phyloP scores from a whole-genome alignment of 2,329 filamentous ascomycete genomes.

The Shiraia bambusicola region DNA sequence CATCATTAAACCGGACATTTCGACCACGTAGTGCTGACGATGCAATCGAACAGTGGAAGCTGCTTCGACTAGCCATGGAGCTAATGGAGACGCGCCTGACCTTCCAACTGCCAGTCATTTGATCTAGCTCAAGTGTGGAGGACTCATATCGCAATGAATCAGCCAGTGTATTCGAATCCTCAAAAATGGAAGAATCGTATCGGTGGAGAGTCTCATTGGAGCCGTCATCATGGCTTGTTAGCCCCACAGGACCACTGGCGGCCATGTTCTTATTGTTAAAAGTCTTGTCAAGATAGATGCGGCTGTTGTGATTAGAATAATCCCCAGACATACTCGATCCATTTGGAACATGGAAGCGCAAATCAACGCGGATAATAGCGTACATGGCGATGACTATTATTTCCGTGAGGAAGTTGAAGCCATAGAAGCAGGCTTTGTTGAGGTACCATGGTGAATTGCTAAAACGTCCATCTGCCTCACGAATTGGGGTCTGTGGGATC shows the following conservation, averaged over 20 bases:
- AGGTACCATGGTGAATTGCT: conserved; percentile 64
- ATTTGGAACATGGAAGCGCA: conserved; percentile 74
- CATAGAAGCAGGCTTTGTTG: conserved; percentile 72
- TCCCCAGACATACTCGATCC: conserved; percentile 56
- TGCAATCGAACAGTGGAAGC: conserved; percentile 12
- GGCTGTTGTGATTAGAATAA: conserved; percentile 25
- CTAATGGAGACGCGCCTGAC: conserved; percentile 30
- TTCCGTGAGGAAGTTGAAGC: conserved; percentile 77
- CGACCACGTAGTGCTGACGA: conserved; percentile 20
- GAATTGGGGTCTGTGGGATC: conserved; percentile 48
- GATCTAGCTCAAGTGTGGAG: conserved; percentile 35
- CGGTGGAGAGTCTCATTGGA: conserved; percentile 33
- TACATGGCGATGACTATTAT: conserved; percentile 69
- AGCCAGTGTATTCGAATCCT: conserved; percentile 35
- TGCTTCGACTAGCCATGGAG: conserved; percentile 13
- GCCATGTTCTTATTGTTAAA: conserved; percentile 26
- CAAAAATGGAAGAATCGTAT: conserved; percentile 34
- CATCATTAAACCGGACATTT: conserved; percentile 12
- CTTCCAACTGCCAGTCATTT: conserved; percentile 36
- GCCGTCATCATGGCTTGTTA: conserved; percentile 14
- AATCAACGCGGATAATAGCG: conserved; percentile 68
- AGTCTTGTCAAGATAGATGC: conserved; percentile 21
- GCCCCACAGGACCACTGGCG: conserved; percentile 6
- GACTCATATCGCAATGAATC: conserved; percentile 37
- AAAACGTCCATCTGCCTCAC: conserved; percentile 49